A percentile compares a stretch with the other conserved stretches of the same genome.
These are phyloP conservation scores for Drechslerella coelobrocha DNA, from an alignment of 2,329 filamentous ascomycete genomes.

Conservation along the genomic window DNA sequence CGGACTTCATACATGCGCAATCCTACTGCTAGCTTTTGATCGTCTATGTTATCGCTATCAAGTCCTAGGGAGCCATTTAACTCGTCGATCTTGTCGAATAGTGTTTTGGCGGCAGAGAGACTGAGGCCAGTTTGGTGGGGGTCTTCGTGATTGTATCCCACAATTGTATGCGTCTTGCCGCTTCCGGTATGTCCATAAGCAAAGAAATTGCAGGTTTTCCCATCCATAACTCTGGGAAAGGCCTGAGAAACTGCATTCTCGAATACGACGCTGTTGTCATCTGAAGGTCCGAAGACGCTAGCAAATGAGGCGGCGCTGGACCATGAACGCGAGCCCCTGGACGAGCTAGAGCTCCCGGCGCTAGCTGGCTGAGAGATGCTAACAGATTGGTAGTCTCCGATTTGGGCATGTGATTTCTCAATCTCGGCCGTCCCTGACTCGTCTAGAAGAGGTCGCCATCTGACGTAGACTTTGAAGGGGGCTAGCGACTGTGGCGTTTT, in stretches of 20 bases:
- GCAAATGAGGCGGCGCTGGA: constrained; percentile 53
- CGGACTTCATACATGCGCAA: constrained; percentile 60
- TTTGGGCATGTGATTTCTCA: constrained; percentile 2
- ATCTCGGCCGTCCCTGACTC: constrained; percentile 31
- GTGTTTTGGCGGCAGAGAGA: constrained; percentile 56
- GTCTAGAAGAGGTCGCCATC: constrained; percentile 43
- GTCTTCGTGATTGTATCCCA: constrained; percentile 60
- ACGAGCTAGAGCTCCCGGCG: constrained; percentile 16
- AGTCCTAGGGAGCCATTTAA: constrained; percentile 52
- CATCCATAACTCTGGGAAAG: constrained; percentile 57
- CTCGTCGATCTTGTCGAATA: constrained; percentile 55
- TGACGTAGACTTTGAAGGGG: constrained; percentile 39
- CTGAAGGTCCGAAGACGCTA: constrained; percentile 54
- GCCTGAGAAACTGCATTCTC: constrained; percentile 56
- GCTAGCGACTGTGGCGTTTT: constrained; percentile 24
- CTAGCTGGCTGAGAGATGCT: constrained; percentile 21
- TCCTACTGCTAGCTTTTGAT: constrained; percentile 57
- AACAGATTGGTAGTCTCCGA: constrained; percentile 25
- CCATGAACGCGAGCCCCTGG: constrained; percentile 50
- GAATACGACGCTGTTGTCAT: constrained; percentile 54
- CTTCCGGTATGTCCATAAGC: constrained; percentile 61
- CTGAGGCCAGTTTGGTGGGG: constrained; percentile 58
- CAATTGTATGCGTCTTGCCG: constrained; percentile 60
- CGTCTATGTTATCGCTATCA: constrained; percentile 1
- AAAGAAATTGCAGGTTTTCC: constrained; percentile 59